Base-by-base conservation (phyloP, 2,329 filamentous ascomycete species). In the Xylariales sp. region DNA sequence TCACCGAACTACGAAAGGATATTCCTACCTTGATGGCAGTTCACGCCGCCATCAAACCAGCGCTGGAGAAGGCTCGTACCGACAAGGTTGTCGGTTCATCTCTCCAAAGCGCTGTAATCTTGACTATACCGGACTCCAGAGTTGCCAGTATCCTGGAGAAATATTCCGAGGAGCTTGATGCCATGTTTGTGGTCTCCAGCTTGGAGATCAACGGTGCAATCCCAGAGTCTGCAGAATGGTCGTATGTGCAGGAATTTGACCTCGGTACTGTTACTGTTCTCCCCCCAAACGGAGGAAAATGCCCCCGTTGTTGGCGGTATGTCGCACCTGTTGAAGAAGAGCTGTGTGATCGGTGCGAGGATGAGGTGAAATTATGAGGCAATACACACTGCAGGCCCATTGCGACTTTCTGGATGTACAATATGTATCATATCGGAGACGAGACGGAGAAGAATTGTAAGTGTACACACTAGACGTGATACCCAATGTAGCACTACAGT, bases 301-400 rank as follows among this genome's bases (percentile, higher is more conserved):
- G 93, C 58, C 72, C 78, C 1, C 73, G 93, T 35, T 98, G 93
- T 64, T 98, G 93, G 93, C 78, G 85, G 44, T 95, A 88, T 59
- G 72, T 85, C 17, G 81, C 85, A n/a, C 67, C 74, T n/a, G 62
- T 63, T 33, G 72, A 83, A 49, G 78, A 85, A 14, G 60, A 66
- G 27, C 64, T 95, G 14, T 97, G 91, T 60, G 63, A 61, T 33
- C 70, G 88, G 54, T 97, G 91, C 58, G 78, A 82, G 20, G 73
- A 78, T 11, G 77, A 83, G 24, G 73, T 91, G 13, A 52, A 52
- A 10, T n/a, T n/a, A n/a, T n/a, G n/a, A n/a, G n/a, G n/a, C n/a
- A n/a, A n/a, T n/a, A n/a, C n/a, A n/a, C n/a, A n/a, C n/a, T n/a
- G n/a, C n/a, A n/a, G n/a, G n/a, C n/a, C n/a, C n/a, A n/a, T n/a